phyloP scores from a whole-genome alignment of 1,284 basidiomycete genomes.

The Sanghuangporus sanghuang region DNA sequence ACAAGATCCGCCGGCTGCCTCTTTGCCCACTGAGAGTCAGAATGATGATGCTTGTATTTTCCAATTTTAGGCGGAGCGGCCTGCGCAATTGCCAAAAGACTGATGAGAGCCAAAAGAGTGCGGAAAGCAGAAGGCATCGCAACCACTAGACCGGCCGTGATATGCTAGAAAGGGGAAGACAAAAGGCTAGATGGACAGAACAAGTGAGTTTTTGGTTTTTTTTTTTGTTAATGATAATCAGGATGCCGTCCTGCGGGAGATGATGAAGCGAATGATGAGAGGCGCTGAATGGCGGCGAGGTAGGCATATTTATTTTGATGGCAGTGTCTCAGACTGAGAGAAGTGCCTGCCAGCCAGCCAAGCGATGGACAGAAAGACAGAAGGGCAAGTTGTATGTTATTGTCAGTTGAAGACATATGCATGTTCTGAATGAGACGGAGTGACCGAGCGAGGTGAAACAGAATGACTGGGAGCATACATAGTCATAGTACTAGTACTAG shows the following conservation, averaged over 20 bases:
- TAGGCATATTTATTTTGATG: neutral
- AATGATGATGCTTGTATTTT: neutral
- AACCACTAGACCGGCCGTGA: neutral
- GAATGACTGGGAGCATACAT: too few relatives aligned
- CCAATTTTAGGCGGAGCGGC: neutral
- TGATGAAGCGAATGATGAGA: neutral
- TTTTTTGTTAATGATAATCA: neutral
- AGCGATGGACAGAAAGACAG: neutral
- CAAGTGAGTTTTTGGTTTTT: neutral
- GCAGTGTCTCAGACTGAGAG: neutral
- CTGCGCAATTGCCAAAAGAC: neutral
- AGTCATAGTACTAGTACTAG: too few relatives aligned
- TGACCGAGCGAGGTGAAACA: too few relatives aligned
- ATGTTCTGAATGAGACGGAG: too few relatives aligned
- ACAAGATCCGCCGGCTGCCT: constrained; percentile 4
- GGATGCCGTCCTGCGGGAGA: neutral
- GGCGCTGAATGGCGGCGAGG: neutral
- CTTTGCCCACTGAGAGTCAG: neutral
- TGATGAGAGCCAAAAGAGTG: neutral
- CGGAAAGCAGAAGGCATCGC: neutral
- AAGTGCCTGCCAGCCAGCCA: neutral
- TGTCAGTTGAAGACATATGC: neutral
- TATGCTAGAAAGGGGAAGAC: neutral
- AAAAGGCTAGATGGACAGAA: neutral
- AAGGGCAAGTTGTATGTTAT: neutral